Base-by-base conservation (phyloP, 2,329 filamentous ascomycete species). In the Alternaria viburni region DNA sequence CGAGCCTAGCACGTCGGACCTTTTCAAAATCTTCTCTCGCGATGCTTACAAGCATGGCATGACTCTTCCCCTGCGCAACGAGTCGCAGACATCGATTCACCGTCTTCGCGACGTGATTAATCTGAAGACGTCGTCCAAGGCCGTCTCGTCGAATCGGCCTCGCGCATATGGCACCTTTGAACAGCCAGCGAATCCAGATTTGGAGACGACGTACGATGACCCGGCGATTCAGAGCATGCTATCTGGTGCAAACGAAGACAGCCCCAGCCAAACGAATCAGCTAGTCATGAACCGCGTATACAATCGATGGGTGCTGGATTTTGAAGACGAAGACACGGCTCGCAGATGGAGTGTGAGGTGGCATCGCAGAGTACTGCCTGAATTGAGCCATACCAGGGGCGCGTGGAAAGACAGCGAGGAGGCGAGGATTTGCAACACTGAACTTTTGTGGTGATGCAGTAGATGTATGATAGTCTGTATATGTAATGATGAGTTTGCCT, bases 261-360 rank as follows among this genome's bases (percentile, higher is more conserved):
- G 50, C 25, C 62, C 62, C 3, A 64, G 64, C 58, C 54, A 66
- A 46, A 55, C 74, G 50, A 75, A 67, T 36, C 70, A 67, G 66
- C 72, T 75, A 10, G 59, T 77, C 9, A 77, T 78, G 72, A 74
- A 77, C 61, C 74, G 80, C 43, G 69, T 78, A 61, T 81, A 79
- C 46, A 80, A 72, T 36, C 79, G 85, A 44, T 87, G 87, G 79
- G 79, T 90, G 13, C 69, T 90, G 21, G 83, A 85, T 5, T 89
- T 91, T 64, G 73, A 81, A 13, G 85, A 86, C n/a, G 80, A 83
- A 54, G 79, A 80, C 10, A 87, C 87, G 64, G 87, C 87, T 19
- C 83, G 81, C 57, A 77, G 83, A 64, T 87, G 87, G 75, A 80
- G 83, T 4, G 71, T 80, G 51, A 77, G 82, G 61, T 89, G 86